These are phyloP conservation scores for Harrya chromipes DNA, from an alignment of 768 basidiomycete species.

Conservation along the genomic window DNA sequence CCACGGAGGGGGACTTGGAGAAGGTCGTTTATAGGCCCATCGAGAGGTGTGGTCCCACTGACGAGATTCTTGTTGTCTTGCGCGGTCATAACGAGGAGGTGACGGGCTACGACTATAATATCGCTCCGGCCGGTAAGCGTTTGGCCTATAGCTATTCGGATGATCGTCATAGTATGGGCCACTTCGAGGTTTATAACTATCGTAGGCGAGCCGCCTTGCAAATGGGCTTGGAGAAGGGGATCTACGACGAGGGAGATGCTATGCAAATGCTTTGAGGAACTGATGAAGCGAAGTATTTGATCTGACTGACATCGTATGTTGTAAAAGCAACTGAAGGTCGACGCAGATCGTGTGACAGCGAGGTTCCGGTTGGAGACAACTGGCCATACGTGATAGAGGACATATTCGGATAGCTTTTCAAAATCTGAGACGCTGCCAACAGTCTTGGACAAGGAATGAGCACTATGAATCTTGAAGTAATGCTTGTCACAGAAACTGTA, in stretches of 20 bases:
- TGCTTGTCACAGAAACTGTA: background rate
- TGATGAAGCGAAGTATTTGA: conserved; percentile 13
- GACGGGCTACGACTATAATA: conserved; percentile 48
- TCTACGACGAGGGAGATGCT: conserved; percentile 37
- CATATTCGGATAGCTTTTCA: conserved; percentile 14
- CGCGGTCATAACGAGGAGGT: conserved; percentile 47
- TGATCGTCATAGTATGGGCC: conserved; percentile 39
- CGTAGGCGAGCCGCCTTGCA: conserved; percentile 44
- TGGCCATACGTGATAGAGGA: conserved; percentile 28
- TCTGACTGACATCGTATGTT: conserved; percentile 33
- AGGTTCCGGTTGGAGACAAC: conserved; percentile 24
- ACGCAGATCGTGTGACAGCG: conserved; percentile 27
- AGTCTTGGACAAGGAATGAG: conserved; percentile 5
- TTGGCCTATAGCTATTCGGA: conserved; percentile 43
- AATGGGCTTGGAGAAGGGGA: conserved; percentile 50
- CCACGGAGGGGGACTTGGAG: conserved; percentile 34
- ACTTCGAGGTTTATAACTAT: conserved; percentile 49
- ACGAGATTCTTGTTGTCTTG: conserved; percentile 40
- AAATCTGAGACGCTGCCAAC: conserved; percentile 5
- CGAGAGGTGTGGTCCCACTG: conserved; percentile 45
- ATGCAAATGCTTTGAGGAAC: conserved; percentile 22
- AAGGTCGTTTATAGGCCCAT: conserved; percentile 45
- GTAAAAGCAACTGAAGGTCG: conserved; percentile 23
- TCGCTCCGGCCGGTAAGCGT: conserved; percentile 33
- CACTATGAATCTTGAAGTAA: conserved; percentile 3